These are phyloP conservation scores for Penicillium sp. DNA, from an alignment of 2,329 filamentous ascomycete genomes.

Conservation along the genomic window DNA sequence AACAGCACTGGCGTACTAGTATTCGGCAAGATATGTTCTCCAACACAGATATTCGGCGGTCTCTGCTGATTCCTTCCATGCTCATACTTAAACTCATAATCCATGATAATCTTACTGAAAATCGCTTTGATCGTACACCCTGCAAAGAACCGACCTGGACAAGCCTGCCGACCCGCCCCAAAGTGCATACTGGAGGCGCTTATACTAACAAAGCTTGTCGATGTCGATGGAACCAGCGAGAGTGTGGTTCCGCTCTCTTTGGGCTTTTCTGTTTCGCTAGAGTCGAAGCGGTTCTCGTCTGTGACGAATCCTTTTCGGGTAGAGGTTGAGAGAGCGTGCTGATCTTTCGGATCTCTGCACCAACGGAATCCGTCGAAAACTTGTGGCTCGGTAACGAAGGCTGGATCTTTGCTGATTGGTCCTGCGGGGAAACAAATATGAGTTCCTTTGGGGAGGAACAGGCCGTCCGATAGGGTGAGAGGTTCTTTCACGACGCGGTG, in stretches of 20 bases:
- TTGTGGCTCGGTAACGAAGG: slow-evolving; percentile 19
- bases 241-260: background rate
- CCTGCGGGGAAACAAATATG: slow-evolving; percentile 32
- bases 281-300: background rate
- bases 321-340: slow-evolving; percentile 4
- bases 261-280: background rate
- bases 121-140: slow-evolving; percentile 26
- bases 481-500: slow-evolving; percentile 29
- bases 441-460: slow-evolving; percentile 23
- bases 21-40: slow-evolving; percentile 32
- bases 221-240: background rate
- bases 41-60: slow-evolving; percentile 25
- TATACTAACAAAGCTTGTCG: slow-evolving; percentile 21
- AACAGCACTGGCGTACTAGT: slow-evolving; percentile 22
- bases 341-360: slow-evolving; percentile 19
- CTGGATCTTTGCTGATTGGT: slow-evolving; percentile 28
- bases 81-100: slow-evolving; percentile 33
- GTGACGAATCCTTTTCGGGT: background rate
- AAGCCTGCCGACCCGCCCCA: slow-evolving; percentile 27
- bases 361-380: slow-evolving; percentile 32
- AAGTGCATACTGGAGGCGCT: slow-evolving; percentile 27
- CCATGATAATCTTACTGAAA: slow-evolving; percentile 27
- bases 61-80: slow-evolving; percentile 12
- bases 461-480: slow-evolving; percentile 25
- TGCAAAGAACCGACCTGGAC: slow-evolving; percentile 28